These are phyloP conservation scores for Scenedesmus sp. DNA, from an alignment of 163 green algal species.

Conservation along the genomic window DNA sequence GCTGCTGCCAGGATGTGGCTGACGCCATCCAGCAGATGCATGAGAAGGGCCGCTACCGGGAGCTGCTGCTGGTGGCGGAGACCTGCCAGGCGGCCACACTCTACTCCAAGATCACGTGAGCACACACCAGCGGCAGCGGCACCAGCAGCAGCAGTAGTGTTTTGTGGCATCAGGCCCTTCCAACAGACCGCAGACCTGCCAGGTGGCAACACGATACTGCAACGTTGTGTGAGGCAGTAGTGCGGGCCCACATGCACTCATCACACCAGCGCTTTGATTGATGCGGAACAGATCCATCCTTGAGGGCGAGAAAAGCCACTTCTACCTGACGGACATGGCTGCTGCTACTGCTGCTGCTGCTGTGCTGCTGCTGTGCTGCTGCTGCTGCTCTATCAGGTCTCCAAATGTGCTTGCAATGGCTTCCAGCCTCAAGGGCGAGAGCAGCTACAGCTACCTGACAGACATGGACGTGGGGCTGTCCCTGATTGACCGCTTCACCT, in stretches of 20 bases:
- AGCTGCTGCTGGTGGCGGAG: slow-evolving; percentile 91
- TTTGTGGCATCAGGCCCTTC: no score
- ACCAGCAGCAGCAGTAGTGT: not conserved
- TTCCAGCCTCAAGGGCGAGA: slow-evolving; percentile 74
- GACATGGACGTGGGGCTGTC: slow-evolving; percentile 79
- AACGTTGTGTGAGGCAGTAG: not conserved
- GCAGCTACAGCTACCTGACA: slow-evolving; percentile 77
- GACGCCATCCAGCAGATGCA: slow-evolving; percentile 52
- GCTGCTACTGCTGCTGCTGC: not conserved
- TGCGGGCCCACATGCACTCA: not conserved
- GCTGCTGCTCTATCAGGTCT: slow-evolving; percentile 28
- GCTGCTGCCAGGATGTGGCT: slow-evolving; percentile 36
- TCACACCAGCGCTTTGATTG: slow-evolving; percentile 56
- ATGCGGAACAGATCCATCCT: slow-evolving; percentile 64
- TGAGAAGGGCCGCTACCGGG: slow-evolving; percentile 69
- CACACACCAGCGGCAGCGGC: not conserved
- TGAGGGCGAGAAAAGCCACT: slow-evolving; percentile 75
- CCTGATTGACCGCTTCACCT: slow-evolving; percentile 89
- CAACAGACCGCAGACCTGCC: no score
- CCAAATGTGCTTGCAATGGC: slow-evolving; percentile 67
- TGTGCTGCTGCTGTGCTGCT: not conserved
- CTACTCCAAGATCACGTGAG: slow-evolving; percentile 59
- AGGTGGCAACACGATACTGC: no score
- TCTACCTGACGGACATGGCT: slow-evolving; percentile 69
- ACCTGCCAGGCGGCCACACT: slow-evolving; percentile 89